phyloP scores from a whole-genome alignment of 495 filamentous ascomycete species.

The Durotheca rogersii region DNA sequence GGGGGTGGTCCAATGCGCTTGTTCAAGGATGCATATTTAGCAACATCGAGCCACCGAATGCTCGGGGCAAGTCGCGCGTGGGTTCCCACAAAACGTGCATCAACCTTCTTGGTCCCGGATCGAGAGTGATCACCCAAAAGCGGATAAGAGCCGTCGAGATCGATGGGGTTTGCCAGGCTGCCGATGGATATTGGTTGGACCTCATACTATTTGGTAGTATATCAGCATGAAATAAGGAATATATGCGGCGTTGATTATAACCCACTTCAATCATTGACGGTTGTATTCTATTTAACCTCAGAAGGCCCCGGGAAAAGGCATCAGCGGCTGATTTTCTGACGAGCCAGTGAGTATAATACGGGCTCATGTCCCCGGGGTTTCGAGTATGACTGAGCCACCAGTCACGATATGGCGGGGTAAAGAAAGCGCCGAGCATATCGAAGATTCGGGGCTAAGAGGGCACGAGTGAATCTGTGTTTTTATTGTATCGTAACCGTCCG shows the following conservation, averaged over 20 bases:
- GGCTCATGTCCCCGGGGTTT: constrained; percentile 13
- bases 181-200: constrained; percentile 17
- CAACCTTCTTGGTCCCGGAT: constrained; percentile 19
- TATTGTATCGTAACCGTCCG: background rate
- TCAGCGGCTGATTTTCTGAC: constrained; percentile 27
- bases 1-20: background rate
- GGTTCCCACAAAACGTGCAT: constrained; percentile 30
- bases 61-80: constrained; percentile 31
- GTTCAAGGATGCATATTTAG: constrained; percentile 7
- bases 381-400: constrained; percentile 35
- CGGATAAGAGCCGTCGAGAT: constrained; percentile 25
- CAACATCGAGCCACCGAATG: constrained; percentile 28
- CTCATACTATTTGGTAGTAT: constrained; percentile 19
- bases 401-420: constrained; percentile 32
- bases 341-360: constrained; percentile 33
- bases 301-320: constrained; percentile 25
- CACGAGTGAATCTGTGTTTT: constrained; percentile 6
- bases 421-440: constrained; percentile 37
- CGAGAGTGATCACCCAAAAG: constrained; percentile 36
- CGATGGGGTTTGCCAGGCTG: constrained; percentile 15
- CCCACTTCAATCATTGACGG: constrained; percentile 35
- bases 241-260: background rate
- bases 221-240: constrained; percentile 1
- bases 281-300: constrained; percentile 23
- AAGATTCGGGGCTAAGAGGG: constrained; percentile 6